Evolutionary conservation across 495 filamentous ascomycete genomes (phyloP).

Genomic region (Penicillium paradoxum): DNA sequence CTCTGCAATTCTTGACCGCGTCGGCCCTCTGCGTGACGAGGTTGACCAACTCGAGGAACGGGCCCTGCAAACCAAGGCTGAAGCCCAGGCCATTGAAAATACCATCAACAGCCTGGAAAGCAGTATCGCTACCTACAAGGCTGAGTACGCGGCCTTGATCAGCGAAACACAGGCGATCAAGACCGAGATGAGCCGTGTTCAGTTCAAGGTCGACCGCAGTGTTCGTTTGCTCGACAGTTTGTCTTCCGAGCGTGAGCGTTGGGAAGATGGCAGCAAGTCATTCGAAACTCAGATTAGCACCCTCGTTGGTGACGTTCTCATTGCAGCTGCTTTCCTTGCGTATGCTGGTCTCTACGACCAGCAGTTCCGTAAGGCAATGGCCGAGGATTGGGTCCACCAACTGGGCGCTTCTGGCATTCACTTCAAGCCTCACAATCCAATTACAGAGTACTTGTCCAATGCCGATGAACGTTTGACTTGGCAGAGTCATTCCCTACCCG

Average conservation of each 20-base stretch:
- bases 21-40: constrained; percentile 89
- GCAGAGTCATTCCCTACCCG: constrained; percentile 91
- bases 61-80: constrained; percentile 86
- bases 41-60: constrained; percentile 81
- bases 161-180: constrained; percentile 98
- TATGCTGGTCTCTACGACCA: constrained; percentile 98
- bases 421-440: constrained; percentile 88
- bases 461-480: constrained; percentile 91
- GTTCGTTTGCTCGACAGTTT: constrained; percentile 90
- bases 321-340: constrained; percentile 94
- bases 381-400: constrained; percentile 94
- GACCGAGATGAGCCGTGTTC: constrained; percentile 88
- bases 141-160: constrained; percentile 92
- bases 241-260: constrained; percentile 84
- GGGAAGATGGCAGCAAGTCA: constrained; percentile 95
- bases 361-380: constrained; percentile 94
- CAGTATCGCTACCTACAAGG: constrained; percentile 95
- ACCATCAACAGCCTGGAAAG: constrained; percentile 77
- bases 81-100: constrained; percentile 86
- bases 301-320: constrained; percentile 88
- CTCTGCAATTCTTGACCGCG: constrained; percentile 90
- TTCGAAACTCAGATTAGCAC: constrained; percentile 98
- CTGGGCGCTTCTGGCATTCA: constrained; percentile 82
- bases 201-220: constrained; percentile 97
- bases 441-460: constrained; percentile 95